phyloP scores from a whole-genome alignment of 2,329 filamentous ascomycete species.

The Trichoderma simmonsii region DNA sequence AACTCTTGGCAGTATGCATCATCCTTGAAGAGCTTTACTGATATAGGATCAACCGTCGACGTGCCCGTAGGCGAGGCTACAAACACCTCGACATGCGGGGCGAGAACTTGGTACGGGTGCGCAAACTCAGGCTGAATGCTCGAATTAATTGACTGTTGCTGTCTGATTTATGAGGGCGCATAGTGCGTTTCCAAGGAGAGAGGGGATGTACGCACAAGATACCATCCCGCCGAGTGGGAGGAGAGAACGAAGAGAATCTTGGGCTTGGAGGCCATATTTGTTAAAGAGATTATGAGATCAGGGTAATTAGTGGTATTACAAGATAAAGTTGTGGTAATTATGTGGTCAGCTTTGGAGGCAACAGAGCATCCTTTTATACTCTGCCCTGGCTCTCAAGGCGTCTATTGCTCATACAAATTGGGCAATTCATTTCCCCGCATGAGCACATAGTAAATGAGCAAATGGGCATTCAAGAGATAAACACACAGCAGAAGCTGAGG shows the following conservation, averaged over 20 bases:
- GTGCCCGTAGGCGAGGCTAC: not conserved
- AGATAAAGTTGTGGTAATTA: not conserved
- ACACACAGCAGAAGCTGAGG: not conserved
- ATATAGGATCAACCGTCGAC: not conserved
- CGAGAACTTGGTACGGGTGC: not conserved
- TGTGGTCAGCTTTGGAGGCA: not conserved
- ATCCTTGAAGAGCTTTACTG: not conserved
- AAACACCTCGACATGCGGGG: not conserved
- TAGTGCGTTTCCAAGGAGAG: not conserved
- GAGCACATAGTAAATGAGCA: not conserved
- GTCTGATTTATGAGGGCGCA: not conserved
- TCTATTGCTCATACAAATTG: not conserved
- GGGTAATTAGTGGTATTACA: not conserved
- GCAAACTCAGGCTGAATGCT: not conserved
- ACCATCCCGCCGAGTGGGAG: not conserved
- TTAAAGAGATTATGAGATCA: not conserved
- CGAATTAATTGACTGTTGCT: not conserved
- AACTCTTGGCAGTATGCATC: not conserved
- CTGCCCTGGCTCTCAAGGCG: not conserved
- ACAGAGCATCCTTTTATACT: not conserved
- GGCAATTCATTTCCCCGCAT: not conserved
- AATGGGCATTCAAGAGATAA: not conserved
- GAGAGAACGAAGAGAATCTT: not conserved
- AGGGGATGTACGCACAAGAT: not conserved
- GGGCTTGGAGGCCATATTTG: not conserved